Conservation (phyloP, 805 yeast genomes). For the Kregervanrija pseudodelftensis region DNA sequence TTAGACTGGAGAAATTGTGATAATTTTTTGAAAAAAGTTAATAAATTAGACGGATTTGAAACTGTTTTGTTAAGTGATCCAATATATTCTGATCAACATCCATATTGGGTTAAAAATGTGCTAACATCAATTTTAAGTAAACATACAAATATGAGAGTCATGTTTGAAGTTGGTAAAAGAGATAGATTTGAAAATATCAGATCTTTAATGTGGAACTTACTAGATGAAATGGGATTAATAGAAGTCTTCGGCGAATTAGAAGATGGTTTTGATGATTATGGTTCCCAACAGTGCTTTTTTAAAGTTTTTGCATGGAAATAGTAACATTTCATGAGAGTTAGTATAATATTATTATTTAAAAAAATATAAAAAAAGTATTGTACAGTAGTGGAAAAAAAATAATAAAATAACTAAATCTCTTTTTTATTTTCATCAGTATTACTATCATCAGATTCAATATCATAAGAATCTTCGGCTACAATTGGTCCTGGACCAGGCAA, state of each 20-base stretch:
- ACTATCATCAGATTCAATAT: background rate
- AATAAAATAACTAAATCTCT: conserved; percentile 5
- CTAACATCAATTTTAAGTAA: conserved; percentile 38
- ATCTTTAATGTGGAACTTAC: conserved; percentile 46
- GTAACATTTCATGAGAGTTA: conserved; percentile 7
- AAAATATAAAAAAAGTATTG: too few species aligned
- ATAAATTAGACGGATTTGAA: conserved; percentile 10
- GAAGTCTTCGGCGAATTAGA: conserved; percentile 38
- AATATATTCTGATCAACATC: conserved; percentile 77
- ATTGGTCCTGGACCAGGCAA: background rate
- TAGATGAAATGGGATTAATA: conserved; percentile 32
- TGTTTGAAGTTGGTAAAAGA: conserved; percentile 75
- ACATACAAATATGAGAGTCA: conserved; percentile 34
- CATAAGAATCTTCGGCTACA: background rate
- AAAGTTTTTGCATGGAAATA: conserved; percentile 26
- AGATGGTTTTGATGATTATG: conserved; percentile 81
- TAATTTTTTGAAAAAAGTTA: conserved; percentile 16
- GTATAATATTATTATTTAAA: too few species aligned
- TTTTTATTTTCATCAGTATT: conserved; percentile 4
- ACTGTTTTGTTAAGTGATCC: conserved; percentile 76
- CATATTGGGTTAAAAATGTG: conserved; percentile 61
- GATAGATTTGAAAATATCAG: conserved; percentile 60
- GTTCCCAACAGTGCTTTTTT: conserved; percentile 54
- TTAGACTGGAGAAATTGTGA: conserved; percentile 76
- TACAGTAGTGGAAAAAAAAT: too few species aligned